Conservation (phyloP, 163 green algal species). For the Coccomyxa subellipsoidea region DNA sequence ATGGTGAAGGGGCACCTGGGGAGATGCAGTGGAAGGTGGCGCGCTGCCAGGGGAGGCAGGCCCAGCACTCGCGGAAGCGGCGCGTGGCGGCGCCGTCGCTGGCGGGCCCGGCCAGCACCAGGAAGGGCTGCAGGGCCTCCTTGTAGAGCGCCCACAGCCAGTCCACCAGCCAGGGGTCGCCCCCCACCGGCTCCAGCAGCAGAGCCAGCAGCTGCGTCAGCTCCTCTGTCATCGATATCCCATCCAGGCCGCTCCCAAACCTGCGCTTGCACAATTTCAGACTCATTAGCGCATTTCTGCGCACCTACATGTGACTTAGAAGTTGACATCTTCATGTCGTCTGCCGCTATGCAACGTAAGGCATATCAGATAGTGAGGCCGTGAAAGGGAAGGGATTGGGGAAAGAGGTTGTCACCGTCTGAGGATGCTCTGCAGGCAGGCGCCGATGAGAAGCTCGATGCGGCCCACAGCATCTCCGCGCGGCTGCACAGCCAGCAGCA, state of each 20-base stretch:
- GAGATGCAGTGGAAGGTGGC: constrained; percentile 35
- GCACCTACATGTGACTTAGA: too few species aligned
- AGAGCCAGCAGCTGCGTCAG: constrained; percentile 32
- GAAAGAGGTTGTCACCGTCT: constrained; percentile 9
- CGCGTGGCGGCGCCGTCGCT: constrained; percentile 11
- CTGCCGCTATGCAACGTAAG: too few species aligned
- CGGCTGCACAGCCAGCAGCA: constrained; percentile 10
- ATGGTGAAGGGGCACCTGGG: constrained; percentile 8
- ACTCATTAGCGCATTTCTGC: too few species aligned
- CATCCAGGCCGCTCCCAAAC: constrained; percentile 23
- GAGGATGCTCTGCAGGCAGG: constrained; percentile 11
- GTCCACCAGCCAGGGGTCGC: constrained; percentile 30
- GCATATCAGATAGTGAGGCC: too few species aligned
- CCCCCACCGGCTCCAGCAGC: constrained; percentile 31
- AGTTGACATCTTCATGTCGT: too few species aligned
- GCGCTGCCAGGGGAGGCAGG: constrained; percentile 32
- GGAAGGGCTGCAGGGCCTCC: constrained; percentile 29
- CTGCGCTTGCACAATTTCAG: too few species aligned
- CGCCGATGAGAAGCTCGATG: constrained; percentile 20
- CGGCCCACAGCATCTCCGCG: neutral
- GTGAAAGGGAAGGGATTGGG: too few species aligned
- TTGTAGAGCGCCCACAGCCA: constrained; percentile 45
- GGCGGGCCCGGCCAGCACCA: constrained; percentile 23
- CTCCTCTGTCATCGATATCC: constrained; percentile 26
- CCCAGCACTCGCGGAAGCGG: constrained; percentile 33